Evolutionary conservation across 768 basidiomycete species (phyloP).

Genomic region (Coprinellus aureogranulatus): DNA sequence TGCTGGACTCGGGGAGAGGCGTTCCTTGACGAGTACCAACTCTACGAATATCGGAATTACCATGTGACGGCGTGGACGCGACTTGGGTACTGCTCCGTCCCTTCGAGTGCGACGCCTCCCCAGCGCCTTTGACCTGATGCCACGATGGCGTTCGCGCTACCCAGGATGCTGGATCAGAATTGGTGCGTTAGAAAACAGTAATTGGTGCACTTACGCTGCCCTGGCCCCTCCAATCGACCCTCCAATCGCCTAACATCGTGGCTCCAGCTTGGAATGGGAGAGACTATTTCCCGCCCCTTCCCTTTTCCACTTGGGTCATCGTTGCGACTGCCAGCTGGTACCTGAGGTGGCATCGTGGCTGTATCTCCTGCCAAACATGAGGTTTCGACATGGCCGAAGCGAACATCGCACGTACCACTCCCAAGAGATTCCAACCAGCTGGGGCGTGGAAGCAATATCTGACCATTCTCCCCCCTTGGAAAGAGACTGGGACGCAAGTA

Average conservation of each 20-base stretch:
- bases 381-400: not conserved
- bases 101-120: too few species aligned
- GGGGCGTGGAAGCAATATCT: conserved; percentile 5
- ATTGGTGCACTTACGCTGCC: not conserved
- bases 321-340: not conserved
- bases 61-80: too few species aligned
- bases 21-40: too few species aligned
- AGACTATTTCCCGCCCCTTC: conserved; percentile 2
- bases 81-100: too few species aligned
- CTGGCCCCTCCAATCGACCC: not conserved
- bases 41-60: too few species aligned
- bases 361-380: not conserved
- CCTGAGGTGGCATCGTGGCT: not conserved
- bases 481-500: conserved; percentile 2
- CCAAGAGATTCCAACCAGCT: not conserved
- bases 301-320: conserved; percentile 1
- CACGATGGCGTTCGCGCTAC: conserved; percentile 2
- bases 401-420: not conserved
- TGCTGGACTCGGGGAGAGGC: too few species aligned
- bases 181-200: too few species aligned
- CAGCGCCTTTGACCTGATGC: not conserved
- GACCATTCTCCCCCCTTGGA: conserved; percentile 2
- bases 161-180: too few species aligned
- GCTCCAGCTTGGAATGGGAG: not conserved
- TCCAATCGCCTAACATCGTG: not conserved